Evolutionary conservation across 2,329 filamentous ascomycete genomes (phyloP), one percentile per base, ranked within the genome.

Genomic region (Chaetomium sp.): DNA sequence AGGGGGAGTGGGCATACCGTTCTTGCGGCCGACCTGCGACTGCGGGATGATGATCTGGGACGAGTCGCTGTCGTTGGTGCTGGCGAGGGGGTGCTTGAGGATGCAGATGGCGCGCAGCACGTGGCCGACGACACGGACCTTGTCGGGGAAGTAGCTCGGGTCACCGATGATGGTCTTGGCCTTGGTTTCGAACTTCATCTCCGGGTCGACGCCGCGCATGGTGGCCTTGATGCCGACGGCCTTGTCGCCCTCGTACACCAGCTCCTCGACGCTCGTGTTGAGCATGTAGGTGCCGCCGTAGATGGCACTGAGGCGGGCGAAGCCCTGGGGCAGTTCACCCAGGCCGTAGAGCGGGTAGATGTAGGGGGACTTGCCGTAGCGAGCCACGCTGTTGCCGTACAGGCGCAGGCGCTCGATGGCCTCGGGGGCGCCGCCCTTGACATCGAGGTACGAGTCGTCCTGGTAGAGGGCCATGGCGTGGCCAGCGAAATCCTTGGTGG

Each of bases 201-300:
- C 91, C 66, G 79, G 78, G 72, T 92, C 91, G 67, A 89, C 87
- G 77, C 91, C 91, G 76, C 88, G 89, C 93, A 98, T 98, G 72
- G 95, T 97, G 58, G 95, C 95, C 83, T 96, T 96, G 82, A 99
- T 98, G 64, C 95, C 95, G 19, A 87, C 85, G n/a, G 94, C 91
- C 84, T 96, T 97, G 75, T 85, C 87, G 63, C 83, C 87, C 65
- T 96, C 92, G 76, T 95, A 96, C 67, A 90, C 78, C 70, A 99
- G 82, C 82, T 99, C 95, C 69, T 98, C 91, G 63, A 99, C 86
- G 71, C 88, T 88, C 72, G 95, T 96, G 84, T 98, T 98, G 74
- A 99, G 89, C 93, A 99, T 99, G 82, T 99, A 99, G 58, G 95
- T 99, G 72, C 95, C 95, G 70, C 95, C 95, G 76, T 99, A 98